Evolutionary conservation across 306 rosid species (phyloP), one percentile per base, ranked within the genome.

Genomic region (Quercus engelmannii): DNA sequence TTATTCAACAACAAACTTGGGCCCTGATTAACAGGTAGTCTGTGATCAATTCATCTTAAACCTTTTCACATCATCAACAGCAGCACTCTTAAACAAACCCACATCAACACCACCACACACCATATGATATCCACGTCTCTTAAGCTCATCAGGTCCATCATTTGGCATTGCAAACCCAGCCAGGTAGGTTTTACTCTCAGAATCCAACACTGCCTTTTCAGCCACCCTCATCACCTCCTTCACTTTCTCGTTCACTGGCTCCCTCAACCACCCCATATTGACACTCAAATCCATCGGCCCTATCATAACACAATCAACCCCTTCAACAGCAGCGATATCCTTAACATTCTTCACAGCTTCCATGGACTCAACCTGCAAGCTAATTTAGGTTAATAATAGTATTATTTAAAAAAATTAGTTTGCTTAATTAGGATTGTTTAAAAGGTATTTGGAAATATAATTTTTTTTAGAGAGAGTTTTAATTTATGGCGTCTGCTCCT

Each of bases 221-320:
- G 38, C 38, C 38, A 33, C 38, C 38, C 38, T 33, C 38, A 33
- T 33, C 38, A 33, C 38, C 38, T 43, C 93, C 78, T 56, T 88
- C 43, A 91, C 92, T 4, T 89, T 91, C 88, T 81, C 90, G 80
- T 83, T 87, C 68, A 92, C 93, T 0, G 93, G 96, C 77, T 90
- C 97, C 95, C 94, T 87, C 89, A 90, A 28, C 57, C 74, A 88
- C 12, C 23, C 90, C 98, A 88, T 10, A 61, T 94, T 90, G 1
- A 93, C 97, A 67, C 97, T 94, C 35, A 94, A 83, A 86, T 94
- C 96, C 85, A 89, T 74, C 76, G 97, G 92, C 3, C 97, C 90
- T 93, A 92, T 92, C 73, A 92, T 94, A 35, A 94, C 74, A 63
- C 92, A 88, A 33, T 94, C 97, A 1, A 93, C 96, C 0, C 94